Evolutionary conservation across 2,329 filamentous ascomycete species (phyloP), one percentile per base, ranked within the genome.

Genomic region (Cladosporium velox): DNA sequence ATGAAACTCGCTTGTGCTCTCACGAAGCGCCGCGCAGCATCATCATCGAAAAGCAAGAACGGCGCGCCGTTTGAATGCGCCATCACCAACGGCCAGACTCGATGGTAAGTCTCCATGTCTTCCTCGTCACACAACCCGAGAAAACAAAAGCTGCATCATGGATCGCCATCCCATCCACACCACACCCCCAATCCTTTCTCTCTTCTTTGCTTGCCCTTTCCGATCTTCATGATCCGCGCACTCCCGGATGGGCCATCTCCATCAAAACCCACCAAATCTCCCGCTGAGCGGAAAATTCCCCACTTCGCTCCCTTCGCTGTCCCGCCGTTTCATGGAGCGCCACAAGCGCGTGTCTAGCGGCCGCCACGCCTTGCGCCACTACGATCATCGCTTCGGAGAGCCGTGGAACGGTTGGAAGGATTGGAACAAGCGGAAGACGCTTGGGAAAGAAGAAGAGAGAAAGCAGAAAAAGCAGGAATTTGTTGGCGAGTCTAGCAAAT

Each of bases 1-100:
- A 83, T 90, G 21, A 84, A 88, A 18, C 84, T 91, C 3, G 88
- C 88, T 0, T 87, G 84, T 68, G 77, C 85, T 10, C 82, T 92
- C 35, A 82, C 94, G 68, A 87, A 87, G 30, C 85, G 87, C 68
- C 76, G 77, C 64, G 38, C 61, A 32, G 7, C 61, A 30, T 30
- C 28, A 30, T 30, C 28, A 30, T 59, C 57, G 34, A 64, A 64
- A 32, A 47, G 51, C 51, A 80, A 79, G 67, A 71, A 70, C 32
- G 61, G 67, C 34, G 32, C 70, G 49, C 81, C 77, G 21, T 90
- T 88, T 69, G 76, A 80, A 15, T 91, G 88, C 72, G 80, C 81
- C 24, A 80, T 93, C 34, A 85, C 83, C 62, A 86, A 84, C 69
- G 76, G 76, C 15, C 90, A 93, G 72, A 81, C 86, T 38, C 78